A percentile compares a stretch with the other conserved stretches of the same genome.
phyloP scores from a whole-genome alignment of 2,329 filamentous ascomycete species.

The Cadophora gregata region DNA sequence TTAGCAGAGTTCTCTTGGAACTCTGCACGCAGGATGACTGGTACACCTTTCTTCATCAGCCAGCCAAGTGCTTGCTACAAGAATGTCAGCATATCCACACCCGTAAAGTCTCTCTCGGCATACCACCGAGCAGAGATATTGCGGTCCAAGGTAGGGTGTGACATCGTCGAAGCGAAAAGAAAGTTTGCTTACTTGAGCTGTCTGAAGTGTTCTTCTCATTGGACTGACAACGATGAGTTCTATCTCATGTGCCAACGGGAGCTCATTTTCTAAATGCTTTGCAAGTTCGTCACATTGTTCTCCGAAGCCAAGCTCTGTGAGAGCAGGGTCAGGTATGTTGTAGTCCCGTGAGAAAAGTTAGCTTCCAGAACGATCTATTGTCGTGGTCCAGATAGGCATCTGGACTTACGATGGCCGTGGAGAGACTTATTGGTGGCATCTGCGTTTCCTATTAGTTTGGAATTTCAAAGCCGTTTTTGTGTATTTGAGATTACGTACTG shows the following conservation, averaged over 20 bases:
- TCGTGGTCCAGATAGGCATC: neutral
- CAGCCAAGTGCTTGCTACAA: constrained; percentile 40
- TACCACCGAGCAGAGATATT: too few species aligned
- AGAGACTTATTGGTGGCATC: constrained; percentile 43
- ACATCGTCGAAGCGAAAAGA: neutral
- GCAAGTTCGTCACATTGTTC: constrained; percentile 37
- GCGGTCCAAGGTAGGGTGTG: neutral
- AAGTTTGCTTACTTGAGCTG: constrained; percentile 26
- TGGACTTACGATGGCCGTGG: constrained; percentile 18
- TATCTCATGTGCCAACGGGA: constrained; percentile 41
- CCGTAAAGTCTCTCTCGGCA: too few species aligned
- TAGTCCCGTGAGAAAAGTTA: constrained; percentile 39
- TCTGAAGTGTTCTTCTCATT: constrained; percentile 43
- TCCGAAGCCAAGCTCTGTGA: constrained; percentile 38
- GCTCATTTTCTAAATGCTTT: constrained; percentile 34
- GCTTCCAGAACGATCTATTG: constrained; percentile 14
- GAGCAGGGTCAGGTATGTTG: constrained; percentile 35
- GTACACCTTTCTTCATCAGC: constrained; percentile 41
- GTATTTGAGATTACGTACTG: constrained; percentile 42
- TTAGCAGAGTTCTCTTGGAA: constrained; percentile 44
- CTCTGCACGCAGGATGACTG: constrained; percentile 40
- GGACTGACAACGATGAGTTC: constrained; percentile 45
- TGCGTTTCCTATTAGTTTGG: constrained; percentile 27
- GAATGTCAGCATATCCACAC: neutral
- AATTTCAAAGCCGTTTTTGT: neutral